phyloP scores from a whole-genome alignment of 108 stramenopile genomes.

The Nitzschia sp. region DNA sequence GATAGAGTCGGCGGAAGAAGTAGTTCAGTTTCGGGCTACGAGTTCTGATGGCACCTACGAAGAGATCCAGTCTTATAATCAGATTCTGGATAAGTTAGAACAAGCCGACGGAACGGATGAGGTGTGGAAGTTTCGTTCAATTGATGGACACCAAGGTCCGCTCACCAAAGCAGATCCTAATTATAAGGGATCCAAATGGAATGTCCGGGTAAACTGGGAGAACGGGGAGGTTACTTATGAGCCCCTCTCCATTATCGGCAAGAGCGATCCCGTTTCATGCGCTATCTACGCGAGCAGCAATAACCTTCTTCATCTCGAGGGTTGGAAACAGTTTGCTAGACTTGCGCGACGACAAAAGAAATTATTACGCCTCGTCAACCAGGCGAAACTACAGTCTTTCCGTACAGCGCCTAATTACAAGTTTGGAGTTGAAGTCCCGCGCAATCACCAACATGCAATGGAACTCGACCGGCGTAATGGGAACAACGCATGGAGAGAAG shows the following conservation, averaged over 20 bases:
- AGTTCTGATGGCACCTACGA: conserved; percentile 2
- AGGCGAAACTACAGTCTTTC: conserved; percentile 16
- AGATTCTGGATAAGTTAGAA: too few relatives aligned
- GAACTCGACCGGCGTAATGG: conserved; percentile 18
- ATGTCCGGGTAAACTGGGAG: conserved; percentile 45
- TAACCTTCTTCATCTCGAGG: too few relatives aligned
- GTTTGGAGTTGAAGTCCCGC: conserved; percentile 32
- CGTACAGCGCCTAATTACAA: background rate
- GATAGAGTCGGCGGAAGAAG: background rate
- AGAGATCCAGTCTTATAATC: conserved; percentile 22
- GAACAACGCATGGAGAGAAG: too few relatives aligned
- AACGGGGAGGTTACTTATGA: conserved; percentile 30
- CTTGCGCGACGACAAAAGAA: too few relatives aligned
- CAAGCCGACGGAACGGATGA: background rate
- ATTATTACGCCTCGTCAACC: conserved; percentile 16
- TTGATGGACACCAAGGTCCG: conserved; percentile 25
- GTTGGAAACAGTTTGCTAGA: too few relatives aligned
- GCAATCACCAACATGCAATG: conserved; percentile 11
- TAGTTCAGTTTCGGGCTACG: background rate
- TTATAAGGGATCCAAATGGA: too few relatives aligned
- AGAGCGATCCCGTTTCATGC: too few relatives aligned
- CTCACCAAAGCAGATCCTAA: conserved; percentile 34
- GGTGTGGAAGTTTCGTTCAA: conserved; percentile 20
- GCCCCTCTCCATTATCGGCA: conserved; percentile 22
- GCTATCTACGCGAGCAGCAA: too few relatives aligned